These are phyloP conservation scores for Aspergillus sojae DNA, from an alignment of 2,329 filamentous ascomycete species.

Conservation along the genomic window DNA sequence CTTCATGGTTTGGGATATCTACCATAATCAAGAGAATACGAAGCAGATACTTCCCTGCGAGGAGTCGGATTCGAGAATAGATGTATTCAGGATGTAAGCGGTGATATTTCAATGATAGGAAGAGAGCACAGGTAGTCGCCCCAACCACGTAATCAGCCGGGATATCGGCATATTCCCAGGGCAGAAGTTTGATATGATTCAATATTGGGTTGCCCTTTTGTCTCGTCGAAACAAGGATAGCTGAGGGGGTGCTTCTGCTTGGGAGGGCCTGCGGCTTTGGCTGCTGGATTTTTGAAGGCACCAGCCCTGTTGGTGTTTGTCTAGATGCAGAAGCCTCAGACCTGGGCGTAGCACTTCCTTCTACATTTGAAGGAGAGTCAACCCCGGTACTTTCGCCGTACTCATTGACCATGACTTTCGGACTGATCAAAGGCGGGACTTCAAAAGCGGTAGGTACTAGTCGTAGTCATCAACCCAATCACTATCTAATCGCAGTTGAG, in stretches of 20 bases:
- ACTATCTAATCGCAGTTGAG: background rate
- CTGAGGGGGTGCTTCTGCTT: slow-evolving; percentile 66
- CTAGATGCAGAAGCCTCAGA: slow-evolving; percentile 53
- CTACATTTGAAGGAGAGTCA: slow-evolving; percentile 37
- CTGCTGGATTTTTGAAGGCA: slow-evolving; percentile 68
- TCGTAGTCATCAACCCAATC: background rate
- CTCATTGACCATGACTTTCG: background rate
- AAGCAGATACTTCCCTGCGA: slow-evolving; percentile 84
- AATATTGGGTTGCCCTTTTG: slow-evolving; percentile 96
- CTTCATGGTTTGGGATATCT: slow-evolving; percentile 93
- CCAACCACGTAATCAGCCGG: slow-evolving; percentile 90
- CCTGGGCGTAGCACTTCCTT: slow-evolving; percentile 41
- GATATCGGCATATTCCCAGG: slow-evolving; percentile 98
- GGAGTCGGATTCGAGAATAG: slow-evolving; percentile 83
- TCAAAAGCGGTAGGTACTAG: background rate
- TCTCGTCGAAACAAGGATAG: slow-evolving; percentile 85
- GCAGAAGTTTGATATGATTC: slow-evolving; percentile 74
- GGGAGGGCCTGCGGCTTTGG: slow-evolving; percentile 86
- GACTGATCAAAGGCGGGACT: background rate
- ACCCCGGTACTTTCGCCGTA: slow-evolving; percentile 48
- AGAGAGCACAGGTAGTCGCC: slow-evolving; percentile 83
- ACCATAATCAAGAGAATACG: slow-evolving; percentile 88
- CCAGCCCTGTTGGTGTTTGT: slow-evolving; percentile 31
- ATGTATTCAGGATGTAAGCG: slow-evolving; percentile 97
- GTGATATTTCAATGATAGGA: slow-evolving; percentile 95